Conservation (phyloP, 371 early-diverging fungal genomes). For the Apophysomyces sp. region DNA sequence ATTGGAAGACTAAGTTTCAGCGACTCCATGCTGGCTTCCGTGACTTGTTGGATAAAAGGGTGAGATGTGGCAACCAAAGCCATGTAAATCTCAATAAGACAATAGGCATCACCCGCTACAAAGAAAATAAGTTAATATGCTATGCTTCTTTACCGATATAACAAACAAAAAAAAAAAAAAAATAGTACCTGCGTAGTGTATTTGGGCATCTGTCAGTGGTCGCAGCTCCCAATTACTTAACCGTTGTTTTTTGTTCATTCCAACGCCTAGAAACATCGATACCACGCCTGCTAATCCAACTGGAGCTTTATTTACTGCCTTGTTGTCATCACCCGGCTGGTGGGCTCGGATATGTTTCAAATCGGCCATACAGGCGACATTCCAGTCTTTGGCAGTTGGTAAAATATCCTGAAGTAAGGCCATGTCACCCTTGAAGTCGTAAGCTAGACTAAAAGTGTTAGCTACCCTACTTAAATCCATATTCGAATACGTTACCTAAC, state of each 20-base stretch:
- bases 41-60: conserved; percentile 20
- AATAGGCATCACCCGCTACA: conserved; percentile 35
- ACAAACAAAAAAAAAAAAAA: no score
- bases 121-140: not conserved
- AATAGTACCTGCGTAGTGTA: conserved; percentile 31
- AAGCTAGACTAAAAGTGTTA: conserved; percentile 18
- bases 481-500: conserved; percentile 20
- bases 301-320: conserved; percentile 7
- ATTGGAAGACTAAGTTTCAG: not conserved
- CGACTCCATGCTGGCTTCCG: not conserved
- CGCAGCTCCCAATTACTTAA: conserved; percentile 52
- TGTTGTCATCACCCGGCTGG: not conserved
- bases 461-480: not conserved
- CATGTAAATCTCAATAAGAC: conserved; percentile 29
- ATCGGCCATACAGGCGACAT: conserved; percentile 24
- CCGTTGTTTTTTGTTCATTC: conserved; percentile 47
- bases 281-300: conserved; percentile 43
- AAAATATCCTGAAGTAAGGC: conserved; percentile 24
- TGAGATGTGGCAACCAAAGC: conserved; percentile 21
- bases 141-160: no score
- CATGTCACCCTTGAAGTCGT: conserved; percentile 46
- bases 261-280: conserved; percentile 19
- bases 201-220: conserved; percentile 39
- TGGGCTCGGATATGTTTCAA: conserved; percentile 22
- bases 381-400: conserved; percentile 30